Percentiles rank a stretch among this genome's conserved stretches.
Conservation (phyloP, 23 red algal species). For the Pyropia haitanensis region DNA sequence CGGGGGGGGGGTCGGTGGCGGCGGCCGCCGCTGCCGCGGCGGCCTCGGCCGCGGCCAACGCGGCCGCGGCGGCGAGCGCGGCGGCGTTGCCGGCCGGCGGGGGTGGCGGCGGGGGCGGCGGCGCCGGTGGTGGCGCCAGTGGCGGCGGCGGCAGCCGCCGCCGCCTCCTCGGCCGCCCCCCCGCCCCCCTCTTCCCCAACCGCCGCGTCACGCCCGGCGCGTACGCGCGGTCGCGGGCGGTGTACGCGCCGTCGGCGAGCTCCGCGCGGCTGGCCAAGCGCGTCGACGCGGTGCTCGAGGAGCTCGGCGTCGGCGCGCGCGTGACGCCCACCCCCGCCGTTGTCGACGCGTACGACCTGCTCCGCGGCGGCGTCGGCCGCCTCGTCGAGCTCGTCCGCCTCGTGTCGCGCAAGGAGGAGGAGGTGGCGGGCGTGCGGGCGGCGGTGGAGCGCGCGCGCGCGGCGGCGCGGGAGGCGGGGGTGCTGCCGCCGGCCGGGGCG, state of each 20-base stretch:
- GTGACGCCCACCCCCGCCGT: conserved; percentile 66
- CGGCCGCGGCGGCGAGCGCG: conserved; percentile 6
- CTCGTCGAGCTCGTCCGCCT: conserved; percentile 67
- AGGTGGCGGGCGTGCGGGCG: conserved; percentile 13
- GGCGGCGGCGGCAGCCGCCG: conserved; percentile 10
- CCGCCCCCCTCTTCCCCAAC: conserved; percentile 56
- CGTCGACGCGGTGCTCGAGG: conserved; percentile 65
- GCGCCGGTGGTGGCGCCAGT: neutral
- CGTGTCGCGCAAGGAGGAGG: conserved; percentile 82
- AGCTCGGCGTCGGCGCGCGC: conserved; percentile 64
- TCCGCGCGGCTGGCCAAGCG: conserved; percentile 41
- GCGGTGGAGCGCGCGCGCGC: too few relatives aligned
- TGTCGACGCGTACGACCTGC: conserved; percentile 83
- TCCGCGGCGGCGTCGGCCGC: conserved; percentile 66
- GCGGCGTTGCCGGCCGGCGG: neutral
- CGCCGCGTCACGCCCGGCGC: conserved; percentile 45
- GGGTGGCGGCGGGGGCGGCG: neutral
- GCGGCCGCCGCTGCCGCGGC: too few relatives aligned
- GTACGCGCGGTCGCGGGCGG: conserved; percentile 58
- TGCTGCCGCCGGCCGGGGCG: too few relatives aligned
- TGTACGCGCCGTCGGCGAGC: conserved; percentile 67
- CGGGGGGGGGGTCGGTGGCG: too few relatives aligned
- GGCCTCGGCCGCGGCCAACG: too few relatives aligned
- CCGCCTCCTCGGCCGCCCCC: neutral
- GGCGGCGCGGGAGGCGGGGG: too few relatives aligned